Evolutionary conservation across 352 stramenopile species (phyloP).

Genomic region (Pythium pyrilobum): DNA sequence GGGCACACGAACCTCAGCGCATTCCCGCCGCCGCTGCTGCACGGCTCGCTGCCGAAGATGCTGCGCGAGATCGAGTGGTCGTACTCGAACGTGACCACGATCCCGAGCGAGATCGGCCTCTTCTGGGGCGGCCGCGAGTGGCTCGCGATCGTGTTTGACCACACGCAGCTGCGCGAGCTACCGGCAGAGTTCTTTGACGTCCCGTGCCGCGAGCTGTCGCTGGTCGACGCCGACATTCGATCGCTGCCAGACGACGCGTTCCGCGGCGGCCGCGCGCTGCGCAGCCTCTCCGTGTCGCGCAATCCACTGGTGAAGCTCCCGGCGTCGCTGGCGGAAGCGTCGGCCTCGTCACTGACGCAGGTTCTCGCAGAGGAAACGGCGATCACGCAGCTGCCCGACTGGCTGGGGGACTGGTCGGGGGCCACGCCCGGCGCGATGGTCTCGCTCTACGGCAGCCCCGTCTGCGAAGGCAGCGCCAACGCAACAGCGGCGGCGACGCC

Average conservation of each 20-base stretch:
- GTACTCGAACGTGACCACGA: constrained; percentile 1
- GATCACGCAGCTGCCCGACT: neutral
- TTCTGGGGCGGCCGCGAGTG: constrained; percentile 1
- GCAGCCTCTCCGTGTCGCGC: neutral
- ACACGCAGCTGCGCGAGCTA: neutral
- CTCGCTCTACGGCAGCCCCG: neutral
- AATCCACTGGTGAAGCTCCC: neutral
- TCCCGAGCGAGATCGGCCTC: constrained; percentile 1
- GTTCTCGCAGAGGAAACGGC: neutral
- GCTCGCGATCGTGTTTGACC: constrained; percentile 5
- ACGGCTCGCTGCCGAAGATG: neutral
- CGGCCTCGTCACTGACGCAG: too few species aligned
- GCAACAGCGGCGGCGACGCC: too few species aligned
- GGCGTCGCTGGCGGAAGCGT: neutral
- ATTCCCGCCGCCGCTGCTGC: neutral
- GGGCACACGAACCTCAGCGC: constrained; percentile 5
- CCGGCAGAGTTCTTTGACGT: neutral
- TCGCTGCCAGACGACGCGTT: neutral
- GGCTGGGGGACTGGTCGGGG: neutral
- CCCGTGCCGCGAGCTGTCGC: neutral
- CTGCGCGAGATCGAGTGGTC: constrained; percentile 12
- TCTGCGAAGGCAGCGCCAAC: neutral
- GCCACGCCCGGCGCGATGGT: neutral
- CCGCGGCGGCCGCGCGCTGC: neutral
- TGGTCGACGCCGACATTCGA: neutral